Base-by-base conservation (phyloP, 1,284 basidiomycete genomes). In the Trichosporon sp. region DNA sequence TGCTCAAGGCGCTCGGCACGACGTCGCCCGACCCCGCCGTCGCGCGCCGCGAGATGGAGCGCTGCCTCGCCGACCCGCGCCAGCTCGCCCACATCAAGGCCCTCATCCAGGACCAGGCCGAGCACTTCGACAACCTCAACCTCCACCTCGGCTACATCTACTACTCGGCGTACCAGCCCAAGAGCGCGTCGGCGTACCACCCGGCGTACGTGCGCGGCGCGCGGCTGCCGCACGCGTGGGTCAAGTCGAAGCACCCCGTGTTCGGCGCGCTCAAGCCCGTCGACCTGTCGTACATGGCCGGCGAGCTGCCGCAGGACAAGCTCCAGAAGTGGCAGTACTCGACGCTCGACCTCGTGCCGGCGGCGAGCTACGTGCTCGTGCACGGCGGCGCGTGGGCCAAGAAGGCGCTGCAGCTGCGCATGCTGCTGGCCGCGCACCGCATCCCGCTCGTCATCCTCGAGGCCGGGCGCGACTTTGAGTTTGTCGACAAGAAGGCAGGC, bases 101-200 rank as follows among this genome's bases (percentile, higher is more conserved):
- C 7, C 64, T 72, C 18, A 69, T 76, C 21, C 51, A 56, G n/a
- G 72, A 75, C 23, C 74, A 75, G 65, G 68, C 64, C 7, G 75
- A 74, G 62, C 75, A 76, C 69, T 76, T 75, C 60, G 70, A 75
- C 69, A 75, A 71, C 64, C 51, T 73, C 32, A 74, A 70, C 38
- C 71, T 72, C n/a, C 73, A 76, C 62, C 63, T 76, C 25, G 75
- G 75, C 6, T 76, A 74, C 68, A 70, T 75, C 23, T 76, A 76
- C 31, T 74, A 76, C 64, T 25, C 64, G 3, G 65, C 56, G 5
- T 72, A 70, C 65, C 51, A 58, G 21, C 71, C 72, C 2, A 44
- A 47, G 35, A 64, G 60, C n/a, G 64, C 66, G 9, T 66, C 64
- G 31, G 67, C 66, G 11, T 75, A 69, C 65, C 53, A 58, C 11